phyloP scores from a whole-genome alignment of 228 moss, liverwort and hornwort genomes.

The Sphagnum fallax region DNA sequence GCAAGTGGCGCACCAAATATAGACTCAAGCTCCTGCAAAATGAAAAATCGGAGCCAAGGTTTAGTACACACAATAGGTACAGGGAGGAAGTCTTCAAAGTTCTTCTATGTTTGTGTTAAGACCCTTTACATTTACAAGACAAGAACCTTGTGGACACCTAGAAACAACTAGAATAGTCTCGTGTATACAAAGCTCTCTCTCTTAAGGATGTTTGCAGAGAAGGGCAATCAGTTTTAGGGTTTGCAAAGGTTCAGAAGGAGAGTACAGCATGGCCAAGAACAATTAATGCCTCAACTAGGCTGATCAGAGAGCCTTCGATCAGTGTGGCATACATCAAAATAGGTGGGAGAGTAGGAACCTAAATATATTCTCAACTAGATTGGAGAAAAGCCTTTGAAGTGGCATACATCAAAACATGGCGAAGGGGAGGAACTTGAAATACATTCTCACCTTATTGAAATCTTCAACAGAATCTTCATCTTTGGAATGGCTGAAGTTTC shows the following conservation, averaged over 20 bases:
- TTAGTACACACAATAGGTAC: too few relatives aligned
- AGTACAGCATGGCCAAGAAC: background rate
- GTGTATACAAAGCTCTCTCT: too few relatives aligned
- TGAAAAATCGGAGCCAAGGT: background rate
- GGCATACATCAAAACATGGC: background rate
- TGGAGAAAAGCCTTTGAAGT: background rate
- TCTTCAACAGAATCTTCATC: constrained; percentile 30
- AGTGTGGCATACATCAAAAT: too few relatives aligned
- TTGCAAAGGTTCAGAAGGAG: background rate
- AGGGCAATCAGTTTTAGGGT: too few relatives aligned
- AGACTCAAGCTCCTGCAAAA: constrained; percentile 56
- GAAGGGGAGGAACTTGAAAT: background rate
- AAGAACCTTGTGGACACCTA: background rate
- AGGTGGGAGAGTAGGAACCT: too few relatives aligned
- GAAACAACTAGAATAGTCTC: constrained; percentile 3
- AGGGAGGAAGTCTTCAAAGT: background rate
- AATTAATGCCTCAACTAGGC: background rate
- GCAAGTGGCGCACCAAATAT: constrained; percentile 40
- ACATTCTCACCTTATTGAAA: constrained; percentile 51
- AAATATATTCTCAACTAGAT: too few relatives aligned
- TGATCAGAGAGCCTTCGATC: background rate
- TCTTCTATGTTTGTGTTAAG: background rate
- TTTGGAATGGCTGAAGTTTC: too few relatives aligned
- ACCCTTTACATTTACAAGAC: background rate
- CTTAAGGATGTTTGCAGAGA: too few relatives aligned